phyloP scores from a whole-genome alignment of 345 rosid species.

The Salix caprea region DNA sequence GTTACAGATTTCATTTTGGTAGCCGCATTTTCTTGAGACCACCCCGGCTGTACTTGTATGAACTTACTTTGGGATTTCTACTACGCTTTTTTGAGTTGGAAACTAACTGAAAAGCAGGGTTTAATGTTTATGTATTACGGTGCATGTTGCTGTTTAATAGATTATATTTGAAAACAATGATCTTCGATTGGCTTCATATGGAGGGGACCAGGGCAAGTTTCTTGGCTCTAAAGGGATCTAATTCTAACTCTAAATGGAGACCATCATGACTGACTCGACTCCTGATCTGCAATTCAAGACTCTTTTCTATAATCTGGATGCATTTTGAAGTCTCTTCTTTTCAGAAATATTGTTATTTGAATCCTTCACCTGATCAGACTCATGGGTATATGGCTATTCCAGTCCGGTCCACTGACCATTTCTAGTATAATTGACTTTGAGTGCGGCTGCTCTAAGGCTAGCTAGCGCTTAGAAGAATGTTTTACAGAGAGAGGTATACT shows the following conservation, averaged over 20 bases:
- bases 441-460: background rate
- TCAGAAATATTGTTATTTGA: background rate
- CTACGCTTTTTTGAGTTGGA: constrained; percentile 24
- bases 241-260: background rate
- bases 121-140: background rate
- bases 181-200: constrained; percentile 29
- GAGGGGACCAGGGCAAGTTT: constrained; percentile 39
- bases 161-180: constrained; percentile 2
- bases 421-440: background rate
- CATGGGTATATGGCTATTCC: too few relatives aligned
- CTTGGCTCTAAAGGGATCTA: constrained; percentile 23
- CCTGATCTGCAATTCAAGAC: background rate
- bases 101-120: constrained; percentile 20
- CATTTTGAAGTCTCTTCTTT: background rate
- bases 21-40: constrained; percentile 81
- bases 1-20: constrained; percentile 21
- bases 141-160: background rate
- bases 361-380: background rate
- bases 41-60: constrained; percentile 31
- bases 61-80: constrained; percentile 7
- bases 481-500: background rate
- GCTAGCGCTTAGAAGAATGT: background rate
- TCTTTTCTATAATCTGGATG: background rate
- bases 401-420: constrained; percentile 13
- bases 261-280: constrained; percentile 15